Evolutionary conservation across 2,329 filamentous ascomycete species (phyloP).

Genomic region (Verticillium tricorpus): DNA sequence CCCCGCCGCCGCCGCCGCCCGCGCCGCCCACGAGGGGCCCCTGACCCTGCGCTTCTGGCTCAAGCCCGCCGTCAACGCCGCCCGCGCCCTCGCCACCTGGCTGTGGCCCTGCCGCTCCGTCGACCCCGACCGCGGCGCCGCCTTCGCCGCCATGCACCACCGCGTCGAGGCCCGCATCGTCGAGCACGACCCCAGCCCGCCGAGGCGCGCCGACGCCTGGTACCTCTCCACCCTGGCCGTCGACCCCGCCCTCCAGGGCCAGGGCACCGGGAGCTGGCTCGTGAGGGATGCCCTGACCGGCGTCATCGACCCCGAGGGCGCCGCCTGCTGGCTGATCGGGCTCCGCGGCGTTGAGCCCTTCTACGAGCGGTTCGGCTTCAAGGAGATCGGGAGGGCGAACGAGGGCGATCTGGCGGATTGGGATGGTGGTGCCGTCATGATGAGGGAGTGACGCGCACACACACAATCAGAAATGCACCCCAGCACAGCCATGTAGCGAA

Average conservation of each 20-base stretch:
- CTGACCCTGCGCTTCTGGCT: slow-evolving; percentile 20
- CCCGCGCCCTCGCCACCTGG: slow-evolving; percentile 18
- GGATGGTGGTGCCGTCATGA: slow-evolving; percentile 32
- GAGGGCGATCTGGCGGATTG: slow-evolving; percentile 28
- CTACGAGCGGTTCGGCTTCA: slow-evolving; percentile 28
- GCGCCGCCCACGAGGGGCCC: slow-evolving; percentile 8
- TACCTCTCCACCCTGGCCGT: slow-evolving; percentile 31
- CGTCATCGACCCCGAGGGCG: slow-evolving; percentile 21
- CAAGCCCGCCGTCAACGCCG: slow-evolving; percentile 19
- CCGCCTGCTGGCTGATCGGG: slow-evolving; percentile 26
- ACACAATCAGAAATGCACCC: background rate
- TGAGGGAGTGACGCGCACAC: slow-evolving; percentile 22
- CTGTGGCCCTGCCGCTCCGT: slow-evolving; percentile 18
- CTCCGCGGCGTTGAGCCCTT: slow-evolving; percentile 24
- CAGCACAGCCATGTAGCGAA: background rate
- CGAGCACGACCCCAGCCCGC: slow-evolving; percentile 16
- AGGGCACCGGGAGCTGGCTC: slow-evolving; percentile 24
- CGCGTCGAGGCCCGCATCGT: slow-evolving; percentile 17
- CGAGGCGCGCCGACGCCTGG: slow-evolving; percentile 24
- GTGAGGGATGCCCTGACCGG: slow-evolving; percentile 22
- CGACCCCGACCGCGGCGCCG: slow-evolving; percentile 14
- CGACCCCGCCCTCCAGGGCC: slow-evolving; percentile 23
- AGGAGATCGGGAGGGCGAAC: slow-evolving; percentile 28
- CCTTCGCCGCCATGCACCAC: slow-evolving; percentile 21
- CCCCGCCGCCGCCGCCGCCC: slow-evolving; percentile 1